Percentiles rank a stretch among this genome's conserved stretches.
phyloP scores from a whole-genome alignment of 1,284 basidiomycete species.

The Cutaneotrichosporon cutaneum region DNA sequence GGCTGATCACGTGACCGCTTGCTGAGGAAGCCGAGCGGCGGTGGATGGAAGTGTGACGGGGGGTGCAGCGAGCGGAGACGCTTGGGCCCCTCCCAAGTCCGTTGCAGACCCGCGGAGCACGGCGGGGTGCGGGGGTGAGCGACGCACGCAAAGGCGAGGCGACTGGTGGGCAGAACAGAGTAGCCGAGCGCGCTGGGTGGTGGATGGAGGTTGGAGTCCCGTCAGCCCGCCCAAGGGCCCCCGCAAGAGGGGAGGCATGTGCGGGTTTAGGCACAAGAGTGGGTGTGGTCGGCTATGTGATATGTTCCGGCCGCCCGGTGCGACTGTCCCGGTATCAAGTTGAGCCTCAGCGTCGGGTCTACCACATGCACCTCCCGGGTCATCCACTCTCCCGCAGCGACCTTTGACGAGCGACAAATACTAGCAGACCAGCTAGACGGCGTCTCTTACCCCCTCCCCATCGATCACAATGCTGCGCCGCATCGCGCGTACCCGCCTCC shows the following conservation, averaged over 20 bases:
- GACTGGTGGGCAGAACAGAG: not conserved
- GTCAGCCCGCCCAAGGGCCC: not conserved
- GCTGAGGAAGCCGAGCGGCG: no score
- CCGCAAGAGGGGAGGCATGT: not conserved
- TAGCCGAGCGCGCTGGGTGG: not conserved
- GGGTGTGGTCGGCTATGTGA: not conserved
- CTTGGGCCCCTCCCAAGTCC: not conserved
- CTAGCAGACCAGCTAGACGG: not conserved
- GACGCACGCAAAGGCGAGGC: not conserved
- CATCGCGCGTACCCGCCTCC: constrained; percentile 14
- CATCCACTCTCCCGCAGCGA: not conserved
- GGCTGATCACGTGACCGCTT: no score
- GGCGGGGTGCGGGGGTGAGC: not conserved
- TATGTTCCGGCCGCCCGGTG: not conserved
- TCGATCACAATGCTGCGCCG: constrained; percentile 8
- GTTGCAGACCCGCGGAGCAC: not conserved
- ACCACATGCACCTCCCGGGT: not conserved
- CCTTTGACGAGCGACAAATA: not conserved
- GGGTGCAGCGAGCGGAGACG: not conserved
- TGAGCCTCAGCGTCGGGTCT: not conserved
- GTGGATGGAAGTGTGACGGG: no score
- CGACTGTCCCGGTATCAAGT: not conserved
- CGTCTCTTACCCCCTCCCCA: constrained; percentile 11
- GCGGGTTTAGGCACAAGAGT: not conserved
- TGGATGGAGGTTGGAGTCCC: not conserved